Evolutionary conservation across 306 rosid species (phyloP), one percentile per base, ranked within the genome.

Genomic region (Fragaria iinumae): DNA sequence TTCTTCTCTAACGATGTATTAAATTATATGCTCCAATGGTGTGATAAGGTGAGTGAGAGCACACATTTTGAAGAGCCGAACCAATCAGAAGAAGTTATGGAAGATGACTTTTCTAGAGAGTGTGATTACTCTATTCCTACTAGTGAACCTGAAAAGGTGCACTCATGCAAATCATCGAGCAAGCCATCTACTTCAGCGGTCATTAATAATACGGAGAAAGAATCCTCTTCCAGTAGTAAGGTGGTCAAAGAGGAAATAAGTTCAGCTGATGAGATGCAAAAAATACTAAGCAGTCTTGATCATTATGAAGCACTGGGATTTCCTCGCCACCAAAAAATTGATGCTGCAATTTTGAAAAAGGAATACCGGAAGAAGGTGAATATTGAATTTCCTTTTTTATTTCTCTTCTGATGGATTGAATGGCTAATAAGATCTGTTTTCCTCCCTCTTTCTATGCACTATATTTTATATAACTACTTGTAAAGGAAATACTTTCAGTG

Each of bases 241-340:
- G 87, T 91, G 80, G 84, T 83, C 44, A 81, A 39, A 80, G 96
- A 89, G 67, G 87, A 85, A 79, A 71, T 84, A 70, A 73, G 76
- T 77, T 89, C 98, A 79, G 60, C 53, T 84, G 96, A 87, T 76
- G 99, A 96, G 88, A 93, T 96, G 98, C 89, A 73, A 85, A 88
- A 90, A 71, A 96, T 96, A 77, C 74, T 91, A 75, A 80, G 82
- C 76, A 83, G 98, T 80, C 74, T 78, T 73, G 81, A 91, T 87
- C 97, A 93, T 82, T 96, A 96, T 63, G 98, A 91, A 60, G 98
- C 99, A 65, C 90, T 96, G 74, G 94, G 93, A 52, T 86, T 90
- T 75, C 75, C 77, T 29, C 94, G 98, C 67, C 90, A 96, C 86
- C 91, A 88, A 82, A 88, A 84, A 78, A 79, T 96, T 60, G 99